Evolutionary conservation across 306 rosid species (phyloP), one percentile per base, ranked within the genome.

Genomic region (Cicer judaicum): DNA sequence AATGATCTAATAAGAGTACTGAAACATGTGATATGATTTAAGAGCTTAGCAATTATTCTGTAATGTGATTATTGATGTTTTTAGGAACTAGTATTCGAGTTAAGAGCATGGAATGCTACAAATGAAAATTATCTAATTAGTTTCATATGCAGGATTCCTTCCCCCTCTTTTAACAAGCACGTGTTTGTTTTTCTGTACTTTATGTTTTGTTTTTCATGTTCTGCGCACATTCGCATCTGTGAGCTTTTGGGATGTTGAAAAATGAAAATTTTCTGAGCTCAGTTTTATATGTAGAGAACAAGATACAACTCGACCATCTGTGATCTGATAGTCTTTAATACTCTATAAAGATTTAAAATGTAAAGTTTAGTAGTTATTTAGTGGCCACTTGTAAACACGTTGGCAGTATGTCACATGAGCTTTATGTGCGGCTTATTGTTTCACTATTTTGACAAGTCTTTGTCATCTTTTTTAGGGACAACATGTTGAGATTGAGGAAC

Each of bases 401-500:
- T 40, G 56, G 44, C n/a, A 34, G 48, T 24, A n/a, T 54, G 56
- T 24, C 7, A 46, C 1, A 2, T 12, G 64, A 34, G 38, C 9
- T 29, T 70, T 74, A 53, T 54, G 40, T 15, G 48, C 13, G 47
- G 67, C 68, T 60, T 71, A 39, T 9, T 56, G 76, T 44, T 82
- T 63, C 21, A 57, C 76, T 18, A 38, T 40, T 44, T 52, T 83
- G 15, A 80, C 68, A 36, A 76, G 41, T 63, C 56, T 79, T 10
- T 41, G 54, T 29, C 47, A 13, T 74, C 53, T 60, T 57, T 79
- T 56, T 71, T 49, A 94, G 99, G 97, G 84, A 18, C 84, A 86
- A 72, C 88, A 86, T 52, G 80, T 78, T 44, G 95, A 85, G 73
- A 80, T 75, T 42, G 97, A 92, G 73, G 90, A 56, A 77, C 85